Evolutionary conservation across 2,329 filamentous ascomycete genomes (phyloP).

Genomic region (Thelonectria blattea): DNA sequence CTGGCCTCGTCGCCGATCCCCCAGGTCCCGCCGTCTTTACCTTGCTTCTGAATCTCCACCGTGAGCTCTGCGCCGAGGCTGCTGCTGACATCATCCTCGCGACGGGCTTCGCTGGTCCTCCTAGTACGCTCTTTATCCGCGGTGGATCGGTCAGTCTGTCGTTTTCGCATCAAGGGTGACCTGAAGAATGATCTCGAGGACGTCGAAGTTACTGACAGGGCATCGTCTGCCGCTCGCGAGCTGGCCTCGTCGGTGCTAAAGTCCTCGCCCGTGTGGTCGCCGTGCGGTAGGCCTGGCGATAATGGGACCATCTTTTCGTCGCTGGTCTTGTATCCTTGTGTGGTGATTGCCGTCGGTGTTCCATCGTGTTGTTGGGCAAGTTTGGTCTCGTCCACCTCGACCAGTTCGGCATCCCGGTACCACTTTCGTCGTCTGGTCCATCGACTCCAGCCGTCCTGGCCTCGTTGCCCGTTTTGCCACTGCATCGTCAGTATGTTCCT

Average conservation of each 20-base stretch:
- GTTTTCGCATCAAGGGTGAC: constrained; percentile 48
- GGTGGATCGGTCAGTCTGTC: constrained; percentile 46
- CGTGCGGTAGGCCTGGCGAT: constrained; percentile 29
- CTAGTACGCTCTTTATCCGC: constrained; percentile 46
- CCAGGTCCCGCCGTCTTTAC: constrained; percentile 68
- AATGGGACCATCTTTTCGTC: constrained; percentile 47
- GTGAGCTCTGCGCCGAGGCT: constrained; percentile 53
- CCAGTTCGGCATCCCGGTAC: constrained; percentile 94
- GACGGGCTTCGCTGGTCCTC: constrained; percentile 50
- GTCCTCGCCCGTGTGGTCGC: constrained; percentile 38
- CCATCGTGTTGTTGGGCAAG: constrained; percentile 46
- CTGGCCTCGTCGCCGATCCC: constrained; percentile 83
- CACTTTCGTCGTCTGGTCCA: constrained; percentile 95
- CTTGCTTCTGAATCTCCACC: constrained; percentile 59
- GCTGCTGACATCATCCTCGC: constrained; percentile 49
- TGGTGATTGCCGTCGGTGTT: constrained; percentile 39
- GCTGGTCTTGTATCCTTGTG: constrained; percentile 44
- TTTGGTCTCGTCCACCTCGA: constrained; percentile 65
- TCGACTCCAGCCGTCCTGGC: constrained; percentile 88
- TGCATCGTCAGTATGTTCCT: constrained; percentile 43
- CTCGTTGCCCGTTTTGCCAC: constrained; percentile 89
- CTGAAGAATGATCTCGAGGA: constrained; percentile 55
- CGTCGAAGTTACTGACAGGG: constrained; percentile 54
- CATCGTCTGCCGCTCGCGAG: constrained; percentile 48
- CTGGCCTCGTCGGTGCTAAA: constrained; percentile 34